phyloP scores from a whole-genome alignment of 2,329 filamentous ascomycete species.

The Fusarium luffae region DNA sequence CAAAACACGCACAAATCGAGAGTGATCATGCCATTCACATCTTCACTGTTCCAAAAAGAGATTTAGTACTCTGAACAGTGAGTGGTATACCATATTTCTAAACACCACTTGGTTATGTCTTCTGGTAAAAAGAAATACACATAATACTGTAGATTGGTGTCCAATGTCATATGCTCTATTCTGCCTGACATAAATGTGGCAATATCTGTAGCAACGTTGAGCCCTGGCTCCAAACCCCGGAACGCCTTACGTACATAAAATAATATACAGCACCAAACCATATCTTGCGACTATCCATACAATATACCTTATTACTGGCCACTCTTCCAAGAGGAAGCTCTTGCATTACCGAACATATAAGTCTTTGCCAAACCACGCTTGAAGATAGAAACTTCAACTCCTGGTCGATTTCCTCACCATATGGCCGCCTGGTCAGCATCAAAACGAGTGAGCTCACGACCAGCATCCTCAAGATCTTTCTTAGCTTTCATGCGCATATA shows the following conservation, averaged over 20 bases:
- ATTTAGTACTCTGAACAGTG: neutral
- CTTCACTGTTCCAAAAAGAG: neutral
- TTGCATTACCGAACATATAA: neutral
- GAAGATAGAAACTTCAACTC: neutral
- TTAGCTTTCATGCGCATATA: slow-evolving; percentile 99
- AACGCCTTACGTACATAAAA: slow-evolving; percentile 46
- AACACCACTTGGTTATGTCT: neutral
- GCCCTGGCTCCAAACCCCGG: slow-evolving; percentile 24
- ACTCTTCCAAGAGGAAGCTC: slow-evolving; percentile 9
- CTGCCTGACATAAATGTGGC: slow-evolving; percentile 22
- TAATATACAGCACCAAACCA: slow-evolving; percentile 30
- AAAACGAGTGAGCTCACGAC: slow-evolving; percentile 89
- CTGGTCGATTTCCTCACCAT: slow-evolving; percentile 54
- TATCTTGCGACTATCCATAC: slow-evolving; percentile 29
- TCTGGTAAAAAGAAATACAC: neutral
- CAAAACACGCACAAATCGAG: slow-evolving; percentile 21
- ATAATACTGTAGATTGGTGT: neutral
- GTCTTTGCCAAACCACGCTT: neutral
- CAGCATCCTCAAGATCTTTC: slow-evolving; percentile 96
- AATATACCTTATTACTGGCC: slow-evolving; percentile 22
- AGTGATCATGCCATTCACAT: slow-evolving; percentile 31
- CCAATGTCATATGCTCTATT: slow-evolving; percentile 29
- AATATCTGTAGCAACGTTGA: slow-evolving; percentile 37
- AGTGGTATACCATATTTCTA: neutral
- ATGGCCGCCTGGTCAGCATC: slow-evolving; percentile 82